Percentiles rank a stretch among this genome's conserved stretches.
Evolutionary conservation across 805 yeast genomes (phyloP).

Genomic region (Spathaspora gorwiae): DNA sequence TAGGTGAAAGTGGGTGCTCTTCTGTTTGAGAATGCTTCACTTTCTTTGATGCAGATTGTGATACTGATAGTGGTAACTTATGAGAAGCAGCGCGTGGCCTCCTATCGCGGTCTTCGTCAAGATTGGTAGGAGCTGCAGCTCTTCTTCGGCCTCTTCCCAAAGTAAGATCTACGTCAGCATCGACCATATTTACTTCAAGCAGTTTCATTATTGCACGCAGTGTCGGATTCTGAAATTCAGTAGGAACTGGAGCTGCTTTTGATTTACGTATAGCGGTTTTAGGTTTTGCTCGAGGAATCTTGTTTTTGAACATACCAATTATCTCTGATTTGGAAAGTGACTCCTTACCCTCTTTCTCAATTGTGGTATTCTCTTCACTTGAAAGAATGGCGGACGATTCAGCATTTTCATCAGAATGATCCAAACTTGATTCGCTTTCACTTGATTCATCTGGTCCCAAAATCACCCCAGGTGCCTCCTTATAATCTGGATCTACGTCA

Average conservation of each 20-base stretch:
- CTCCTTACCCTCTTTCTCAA: constrained; percentile 2
- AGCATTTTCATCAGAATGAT: background rate
- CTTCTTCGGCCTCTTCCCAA: background rate
- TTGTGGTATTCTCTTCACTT: background rate
- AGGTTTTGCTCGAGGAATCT: background rate
- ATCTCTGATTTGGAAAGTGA: constrained; percentile 12
- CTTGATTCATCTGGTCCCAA: background rate
- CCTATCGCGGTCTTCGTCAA: background rate
- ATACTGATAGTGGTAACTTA: background rate
- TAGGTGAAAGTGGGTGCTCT: background rate
- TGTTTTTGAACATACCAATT: constrained; percentile 16
- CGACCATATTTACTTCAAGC: constrained; percentile 5
- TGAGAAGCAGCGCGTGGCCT: background rate
- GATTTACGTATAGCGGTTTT: background rate
- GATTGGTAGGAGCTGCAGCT: background rate
- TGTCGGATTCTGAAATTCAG: background rate
- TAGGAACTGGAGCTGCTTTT: background rate
- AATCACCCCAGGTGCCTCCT: background rate
- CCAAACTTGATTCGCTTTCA: background rate
- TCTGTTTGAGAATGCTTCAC: background rate
- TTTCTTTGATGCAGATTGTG: background rate
- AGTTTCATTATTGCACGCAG: background rate
- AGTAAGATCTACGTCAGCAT: constrained; percentile 2
- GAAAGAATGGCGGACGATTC: background rate
- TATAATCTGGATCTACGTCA: background rate